phyloP scores from a whole-genome alignment of 2,329 filamentous ascomycete species.

The Aspergillus chevalieri region DNA sequence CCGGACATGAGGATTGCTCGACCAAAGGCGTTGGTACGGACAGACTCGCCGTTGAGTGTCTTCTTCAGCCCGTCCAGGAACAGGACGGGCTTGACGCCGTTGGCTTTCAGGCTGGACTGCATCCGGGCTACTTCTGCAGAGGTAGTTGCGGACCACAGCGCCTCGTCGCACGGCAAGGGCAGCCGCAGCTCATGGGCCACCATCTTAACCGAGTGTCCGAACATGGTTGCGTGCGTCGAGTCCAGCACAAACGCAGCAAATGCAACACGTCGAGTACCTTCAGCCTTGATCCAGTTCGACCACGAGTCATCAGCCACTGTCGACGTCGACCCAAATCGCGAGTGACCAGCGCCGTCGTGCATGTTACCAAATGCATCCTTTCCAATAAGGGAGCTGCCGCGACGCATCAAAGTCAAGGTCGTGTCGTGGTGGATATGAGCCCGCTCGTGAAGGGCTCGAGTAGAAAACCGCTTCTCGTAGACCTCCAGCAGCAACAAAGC shows the following conservation, averaged over 20 bases:
- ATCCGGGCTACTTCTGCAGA: slow-evolving; percentile 79
- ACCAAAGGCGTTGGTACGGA: slow-evolving; percentile 88
- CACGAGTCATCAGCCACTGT: slow-evolving; percentile 81
- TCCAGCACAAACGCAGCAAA: slow-evolving; percentile 95
- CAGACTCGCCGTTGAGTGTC: slow-evolving; percentile 76
- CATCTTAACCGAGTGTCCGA: slow-evolving; percentile 95
- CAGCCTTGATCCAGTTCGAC: slow-evolving; percentile 92
- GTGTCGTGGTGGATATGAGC: slow-evolving; percentile 96
- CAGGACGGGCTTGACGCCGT: slow-evolving; percentile 75
- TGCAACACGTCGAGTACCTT: slow-evolving; percentile 80
- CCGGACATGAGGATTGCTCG: slow-evolving; percentile 92
- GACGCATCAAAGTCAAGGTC: slow-evolving; percentile 88
- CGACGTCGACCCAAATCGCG: slow-evolving; percentile 43
- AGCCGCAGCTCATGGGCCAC: slow-evolving; percentile 91
- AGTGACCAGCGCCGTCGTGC: slow-evolving; percentile 27
- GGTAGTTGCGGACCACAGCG: slow-evolving; percentile 83
- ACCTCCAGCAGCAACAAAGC: slow-evolving; percentile 80
- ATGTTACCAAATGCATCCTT: slow-evolving; percentile 64
- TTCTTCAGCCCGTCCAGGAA: slow-evolving; percentile 89
- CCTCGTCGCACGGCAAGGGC: slow-evolving; percentile 85
- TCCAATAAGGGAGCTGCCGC: slow-evolving; percentile 84
- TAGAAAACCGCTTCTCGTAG: slow-evolving; percentile 98
- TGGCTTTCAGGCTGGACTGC: slow-evolving; percentile 71
- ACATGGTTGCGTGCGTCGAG: slow-evolving; percentile 95
- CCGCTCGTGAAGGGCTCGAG: slow-evolving; percentile 81